Conservation (phyloP, 2,329 filamentous ascomycete genomes). For the Metarhizium robertsii region DNA sequence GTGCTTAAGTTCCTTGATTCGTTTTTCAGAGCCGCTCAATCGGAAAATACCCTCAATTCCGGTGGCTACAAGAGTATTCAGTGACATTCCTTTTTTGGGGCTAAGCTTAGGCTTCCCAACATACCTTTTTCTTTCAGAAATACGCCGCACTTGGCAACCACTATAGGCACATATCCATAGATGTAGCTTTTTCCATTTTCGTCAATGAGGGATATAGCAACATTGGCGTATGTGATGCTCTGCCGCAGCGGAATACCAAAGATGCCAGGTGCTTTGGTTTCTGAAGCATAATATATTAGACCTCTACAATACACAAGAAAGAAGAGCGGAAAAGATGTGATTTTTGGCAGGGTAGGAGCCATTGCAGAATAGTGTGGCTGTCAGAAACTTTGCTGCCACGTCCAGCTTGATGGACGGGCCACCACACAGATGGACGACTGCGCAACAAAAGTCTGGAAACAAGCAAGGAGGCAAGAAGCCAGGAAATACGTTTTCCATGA, state of each 20-base stretch:
- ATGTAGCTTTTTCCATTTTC: constrained; percentile 92
- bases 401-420: not conserved
- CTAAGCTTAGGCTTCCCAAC: not conserved
- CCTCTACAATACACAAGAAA: not conserved
- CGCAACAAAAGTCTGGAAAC: not conserved
- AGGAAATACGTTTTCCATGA: not conserved
- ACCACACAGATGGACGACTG: constrained; percentile 2
- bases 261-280: constrained; percentile 58
- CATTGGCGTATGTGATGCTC: constrained; percentile 95
- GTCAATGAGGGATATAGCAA: constrained; percentile 92
- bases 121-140: constrained; percentile 95
- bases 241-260: constrained; percentile 89
- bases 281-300: constrained; percentile 19
- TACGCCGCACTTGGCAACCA: constrained; percentile 95
- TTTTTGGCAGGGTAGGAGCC: not conserved
- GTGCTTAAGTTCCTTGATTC: constrained; percentile 90
- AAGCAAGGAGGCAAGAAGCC: not conserved
- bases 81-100: not conserved
- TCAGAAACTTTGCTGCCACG: not conserved
- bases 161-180: constrained; percentile 96
- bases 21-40: constrained; percentile 89
- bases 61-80: constrained; percentile 54
- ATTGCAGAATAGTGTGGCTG: not conserved
- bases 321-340: not conserved
- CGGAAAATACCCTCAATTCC: constrained; percentile 95